Conservation (phyloP, 2,329 filamentous ascomycete genomes). For the Epichloe uncinata region DNA sequence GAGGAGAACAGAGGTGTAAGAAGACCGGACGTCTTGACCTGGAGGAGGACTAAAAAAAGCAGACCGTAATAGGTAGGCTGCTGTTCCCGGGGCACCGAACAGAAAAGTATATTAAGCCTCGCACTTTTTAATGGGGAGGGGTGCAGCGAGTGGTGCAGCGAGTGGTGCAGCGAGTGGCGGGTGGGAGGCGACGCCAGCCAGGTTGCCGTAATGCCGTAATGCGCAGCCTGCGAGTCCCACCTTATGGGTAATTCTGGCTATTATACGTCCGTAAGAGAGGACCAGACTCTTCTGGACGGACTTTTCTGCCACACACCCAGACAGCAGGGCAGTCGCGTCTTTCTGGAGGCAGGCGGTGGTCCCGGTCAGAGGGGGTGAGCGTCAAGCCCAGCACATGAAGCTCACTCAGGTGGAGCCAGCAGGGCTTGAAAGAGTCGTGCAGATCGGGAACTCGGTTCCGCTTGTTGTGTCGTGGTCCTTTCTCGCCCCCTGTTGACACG, state of each 20-base stretch:
- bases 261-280: no score
- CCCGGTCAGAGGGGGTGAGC: background rate
- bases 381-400: background rate
- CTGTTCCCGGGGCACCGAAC: constrained; percentile 7
- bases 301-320: background rate
- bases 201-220: background rate
- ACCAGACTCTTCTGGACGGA: background rate
- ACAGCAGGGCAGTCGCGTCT: background rate
- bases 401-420: background rate
- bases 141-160: background rate
- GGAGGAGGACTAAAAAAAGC: constrained; percentile 6
- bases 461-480: constrained; percentile 1
- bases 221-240: background rate
- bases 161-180: background rate
- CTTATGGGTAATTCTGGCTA: no score
- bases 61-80: constrained; percentile 1
- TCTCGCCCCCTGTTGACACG: background rate
- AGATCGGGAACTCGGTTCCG: constrained; percentile 8
- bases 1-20: constrained; percentile 3
- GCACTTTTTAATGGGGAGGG: constrained; percentile 4
- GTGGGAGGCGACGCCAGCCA: background rate
- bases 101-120: constrained; percentile 2
- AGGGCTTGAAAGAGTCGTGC: constrained; percentile 7
- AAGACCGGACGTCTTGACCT: constrained; percentile 2
- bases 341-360: no score